These are phyloP conservation scores for Stemphylium beticola DNA, from an alignment of 2,329 filamentous ascomycete species.

Conservation along the genomic window DNA sequence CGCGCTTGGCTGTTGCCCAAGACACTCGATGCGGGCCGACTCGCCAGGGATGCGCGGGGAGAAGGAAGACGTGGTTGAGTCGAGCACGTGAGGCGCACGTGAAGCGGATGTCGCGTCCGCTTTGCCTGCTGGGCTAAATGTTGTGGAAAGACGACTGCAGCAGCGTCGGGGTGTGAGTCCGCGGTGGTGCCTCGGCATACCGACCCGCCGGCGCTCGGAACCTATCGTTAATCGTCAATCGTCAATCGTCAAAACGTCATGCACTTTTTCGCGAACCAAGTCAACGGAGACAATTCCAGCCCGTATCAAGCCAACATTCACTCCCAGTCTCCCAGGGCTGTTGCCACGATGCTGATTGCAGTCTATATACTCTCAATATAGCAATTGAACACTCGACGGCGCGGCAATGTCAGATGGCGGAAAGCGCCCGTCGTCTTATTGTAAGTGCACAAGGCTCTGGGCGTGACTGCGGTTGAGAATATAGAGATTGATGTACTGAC, in stretches of 20 bases:
- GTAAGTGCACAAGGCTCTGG: slow-evolving; percentile 39
- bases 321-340: not conserved
- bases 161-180: not conserved
- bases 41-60: slow-evolving; percentile 19
- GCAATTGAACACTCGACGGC: slow-evolving; percentile 31
- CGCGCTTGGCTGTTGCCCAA: slow-evolving; percentile 25
- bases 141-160: too few species aligned
- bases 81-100: not conserved
- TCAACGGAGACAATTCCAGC: not conserved
- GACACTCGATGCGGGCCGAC: slow-evolving; percentile 25
- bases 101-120: not conserved
- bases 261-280: slow-evolving; percentile 14
- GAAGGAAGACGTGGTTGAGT: not conserved
- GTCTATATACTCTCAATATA: slow-evolving; percentile 21
- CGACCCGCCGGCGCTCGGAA: slow-evolving; percentile 18
- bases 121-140: not conserved
- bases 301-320: not conserved
- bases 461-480: slow-evolving; percentile 1
- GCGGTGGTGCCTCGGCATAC: slow-evolving; percentile 16
- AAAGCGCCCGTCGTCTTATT: slow-evolving; percentile 58
- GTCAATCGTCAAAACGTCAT: slow-evolving; percentile 20
- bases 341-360: slow-evolving; percentile 17
- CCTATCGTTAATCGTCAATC: not conserved
- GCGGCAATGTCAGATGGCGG: slow-evolving; percentile 60
- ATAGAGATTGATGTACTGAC: not conserved